Evolutionary conservation across 495 filamentous ascomycete species (phyloP).

Genomic region (Neurospora sp.): DNA sequence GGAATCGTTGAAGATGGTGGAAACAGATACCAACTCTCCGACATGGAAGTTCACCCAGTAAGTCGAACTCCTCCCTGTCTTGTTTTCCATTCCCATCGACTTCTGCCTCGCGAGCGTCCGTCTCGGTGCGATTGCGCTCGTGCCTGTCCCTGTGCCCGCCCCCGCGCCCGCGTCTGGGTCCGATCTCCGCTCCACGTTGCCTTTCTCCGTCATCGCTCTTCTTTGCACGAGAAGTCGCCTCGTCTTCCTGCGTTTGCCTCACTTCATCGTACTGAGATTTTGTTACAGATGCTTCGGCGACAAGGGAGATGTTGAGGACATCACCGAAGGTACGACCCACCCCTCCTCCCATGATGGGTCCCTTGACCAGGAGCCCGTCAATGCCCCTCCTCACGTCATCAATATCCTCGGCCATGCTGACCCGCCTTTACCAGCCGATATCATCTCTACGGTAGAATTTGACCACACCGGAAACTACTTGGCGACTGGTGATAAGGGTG

Average conservation of each 20-base stretch:
- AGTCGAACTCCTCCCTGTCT: conserved; percentile 33
- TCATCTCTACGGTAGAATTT: conserved; percentile 98
- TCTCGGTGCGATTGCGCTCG: neutral
- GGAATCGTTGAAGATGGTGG: conserved; percentile 69
- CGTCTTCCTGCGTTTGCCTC: neutral
- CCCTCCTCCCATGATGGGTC: neutral
- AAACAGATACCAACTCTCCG: conserved; percentile 83
- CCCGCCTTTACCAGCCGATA: conserved; percentile 59
- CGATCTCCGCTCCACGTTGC: neutral
- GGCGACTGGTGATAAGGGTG: conserved; percentile 96
- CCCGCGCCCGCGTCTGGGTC: neutral
- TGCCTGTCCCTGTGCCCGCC: neutral
- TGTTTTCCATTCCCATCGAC: neutral
- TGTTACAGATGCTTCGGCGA: conserved; percentile 86
- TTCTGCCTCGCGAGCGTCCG: neutral
- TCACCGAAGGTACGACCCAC: conserved; percentile 77
- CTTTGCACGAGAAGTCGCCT: neutral
- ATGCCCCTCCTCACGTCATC: neutral
- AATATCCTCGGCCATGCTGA: conserved; percentile 14
- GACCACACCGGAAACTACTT: conserved; percentile 98
- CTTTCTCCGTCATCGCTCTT: neutral
- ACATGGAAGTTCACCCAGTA: conserved; percentile 99
- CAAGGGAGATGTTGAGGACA: conserved; percentile 99
- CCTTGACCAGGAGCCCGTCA: neutral
- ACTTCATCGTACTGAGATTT: conserved; percentile 11